Evolutionary conservation across 176 grass and related monocot genomes (phyloP).

Genomic region (Musa troglodytarum): DNA sequence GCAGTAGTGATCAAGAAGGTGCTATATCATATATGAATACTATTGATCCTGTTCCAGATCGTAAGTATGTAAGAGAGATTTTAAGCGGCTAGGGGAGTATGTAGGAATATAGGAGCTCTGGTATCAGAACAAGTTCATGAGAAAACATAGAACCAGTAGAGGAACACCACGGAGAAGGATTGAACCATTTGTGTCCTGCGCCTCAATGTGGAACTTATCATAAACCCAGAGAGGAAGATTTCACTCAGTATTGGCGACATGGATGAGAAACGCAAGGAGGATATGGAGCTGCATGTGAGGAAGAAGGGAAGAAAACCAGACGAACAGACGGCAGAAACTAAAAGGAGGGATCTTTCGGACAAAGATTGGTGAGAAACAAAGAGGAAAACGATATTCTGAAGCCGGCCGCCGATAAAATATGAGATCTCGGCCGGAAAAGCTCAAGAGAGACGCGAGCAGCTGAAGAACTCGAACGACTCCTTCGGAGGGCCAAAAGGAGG

Average conservation of each 20-base stretch:
- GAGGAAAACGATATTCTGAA: background rate
- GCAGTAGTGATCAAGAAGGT: too few relatives aligned
- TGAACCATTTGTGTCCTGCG: slow-evolving; percentile 90
- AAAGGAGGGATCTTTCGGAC: background rate
- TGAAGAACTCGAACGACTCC: background rate
- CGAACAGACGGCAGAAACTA: background rate
- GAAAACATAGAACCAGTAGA: slow-evolving; percentile 99
- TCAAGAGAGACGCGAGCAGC: background rate
- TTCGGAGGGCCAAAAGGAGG: background rate
- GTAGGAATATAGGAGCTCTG: background rate
- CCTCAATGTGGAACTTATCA: slow-evolving; percentile 94
- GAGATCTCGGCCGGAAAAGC: background rate
- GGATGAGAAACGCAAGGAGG: slow-evolving; percentile 44
- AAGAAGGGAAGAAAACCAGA: background rate
- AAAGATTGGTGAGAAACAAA: background rate
- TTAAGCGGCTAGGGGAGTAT: background rate
- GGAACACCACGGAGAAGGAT: slow-evolving; percentile 98
- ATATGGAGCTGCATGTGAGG: slow-evolving; percentile 37
- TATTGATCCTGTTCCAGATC: too few relatives aligned
- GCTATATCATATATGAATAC: too few relatives aligned
- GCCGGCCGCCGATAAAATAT: background rate
- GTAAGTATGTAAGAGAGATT: too few relatives aligned
- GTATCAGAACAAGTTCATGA: slow-evolving; percentile 52
- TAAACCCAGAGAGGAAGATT: slow-evolving; percentile 97
- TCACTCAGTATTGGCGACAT: slow-evolving; percentile 99